A percentile compares a stretch with the other conserved stretches of the same genome.
Evolutionary conservation across 306 rosid species (phyloP).

Genomic region (Trifolium pratense): DNA sequence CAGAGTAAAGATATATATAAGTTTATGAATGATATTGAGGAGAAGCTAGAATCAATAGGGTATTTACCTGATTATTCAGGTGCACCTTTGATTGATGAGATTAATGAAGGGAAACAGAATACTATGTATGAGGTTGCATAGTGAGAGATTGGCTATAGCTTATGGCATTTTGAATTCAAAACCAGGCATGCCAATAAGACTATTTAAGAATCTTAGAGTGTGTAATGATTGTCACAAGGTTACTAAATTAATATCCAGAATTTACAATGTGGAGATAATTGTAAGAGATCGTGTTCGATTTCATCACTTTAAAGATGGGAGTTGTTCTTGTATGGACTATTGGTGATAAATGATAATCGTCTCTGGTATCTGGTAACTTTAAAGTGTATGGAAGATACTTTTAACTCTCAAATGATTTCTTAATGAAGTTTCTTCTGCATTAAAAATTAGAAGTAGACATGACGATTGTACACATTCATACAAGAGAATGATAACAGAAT

Average conservation of each 20-base stretch:
- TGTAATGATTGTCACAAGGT: conserved; percentile 75
- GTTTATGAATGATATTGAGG: conserved; percentile 57
- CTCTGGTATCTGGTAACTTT: too few relatives aligned
- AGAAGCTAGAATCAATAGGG: conserved; percentile 55
- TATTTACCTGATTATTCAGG: conserved; percentile 62
- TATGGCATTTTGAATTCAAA: conserved; percentile 65
- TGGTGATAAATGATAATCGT: background rate
- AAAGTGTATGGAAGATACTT: conserved; percentile 8
- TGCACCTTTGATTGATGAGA: conserved; percentile 60
- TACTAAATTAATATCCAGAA: conserved; percentile 57
- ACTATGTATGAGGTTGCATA: conserved; percentile 65
- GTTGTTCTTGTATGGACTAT: conserved; percentile 70
- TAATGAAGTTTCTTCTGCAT: too few relatives aligned
- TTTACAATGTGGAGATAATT: conserved; percentile 61
- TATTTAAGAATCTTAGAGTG: conserved; percentile 77
- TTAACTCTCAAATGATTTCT: background rate
- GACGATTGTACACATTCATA: background rate
- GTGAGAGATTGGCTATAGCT: conserved; percentile 81
- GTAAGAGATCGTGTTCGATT: conserved; percentile 73
- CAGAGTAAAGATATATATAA: conserved; percentile 51
- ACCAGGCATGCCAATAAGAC: conserved; percentile 55
- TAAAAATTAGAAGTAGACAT: too few relatives aligned
- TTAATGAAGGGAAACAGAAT: conserved; percentile 45
- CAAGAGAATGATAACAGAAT: background rate
- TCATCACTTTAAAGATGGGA: conserved; percentile 71